phyloP scores from a whole-genome alignment of 345 rosid species.

The Eucalyptus sp. region DNA sequence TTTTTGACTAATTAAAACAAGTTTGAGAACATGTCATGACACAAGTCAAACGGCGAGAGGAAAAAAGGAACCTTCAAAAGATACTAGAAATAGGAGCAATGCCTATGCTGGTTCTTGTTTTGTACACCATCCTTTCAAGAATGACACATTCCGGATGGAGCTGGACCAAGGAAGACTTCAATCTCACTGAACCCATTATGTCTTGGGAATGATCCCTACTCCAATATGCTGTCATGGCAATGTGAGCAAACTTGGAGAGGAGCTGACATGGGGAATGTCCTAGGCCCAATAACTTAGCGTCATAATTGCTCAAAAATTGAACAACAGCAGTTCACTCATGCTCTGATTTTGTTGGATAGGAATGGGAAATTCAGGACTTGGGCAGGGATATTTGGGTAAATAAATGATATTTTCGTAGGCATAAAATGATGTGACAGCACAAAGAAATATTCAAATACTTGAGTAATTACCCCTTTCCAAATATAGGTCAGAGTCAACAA shows the following conservation, averaged over 20 bases:
- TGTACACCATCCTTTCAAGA: constrained; percentile 71
- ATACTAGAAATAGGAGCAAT: constrained; percentile 79
- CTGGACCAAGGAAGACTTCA: constrained; percentile 33
- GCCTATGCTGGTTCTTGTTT: constrained; percentile 89
- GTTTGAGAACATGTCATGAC: not conserved
- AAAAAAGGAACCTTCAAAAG: constrained; percentile 49
- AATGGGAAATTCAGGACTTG: no score
- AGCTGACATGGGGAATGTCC: no score
- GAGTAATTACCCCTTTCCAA: no score
- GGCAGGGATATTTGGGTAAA: no score
- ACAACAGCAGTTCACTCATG: no score
- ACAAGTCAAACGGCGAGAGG: not conserved
- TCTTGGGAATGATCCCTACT: not conserved
- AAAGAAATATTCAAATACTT: no score
- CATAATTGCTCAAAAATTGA: no score
- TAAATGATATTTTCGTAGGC: no score
- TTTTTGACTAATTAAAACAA: not conserved
- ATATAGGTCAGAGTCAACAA: no score
- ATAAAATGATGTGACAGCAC: no score
- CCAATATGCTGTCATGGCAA: not conserved
- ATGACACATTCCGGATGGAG: constrained; percentile 45
- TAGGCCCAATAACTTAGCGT: no score
- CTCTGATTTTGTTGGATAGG: no score
- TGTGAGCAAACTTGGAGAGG: not conserved
- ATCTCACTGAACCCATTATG: constrained; percentile 30